A percentile compares a stretch with the other conserved stretches of the same genome.
These are phyloP conservation scores for Calvatia gigantea DNA, from an alignment of 768 basidiomycete species.

Conservation along the genomic window DNA sequence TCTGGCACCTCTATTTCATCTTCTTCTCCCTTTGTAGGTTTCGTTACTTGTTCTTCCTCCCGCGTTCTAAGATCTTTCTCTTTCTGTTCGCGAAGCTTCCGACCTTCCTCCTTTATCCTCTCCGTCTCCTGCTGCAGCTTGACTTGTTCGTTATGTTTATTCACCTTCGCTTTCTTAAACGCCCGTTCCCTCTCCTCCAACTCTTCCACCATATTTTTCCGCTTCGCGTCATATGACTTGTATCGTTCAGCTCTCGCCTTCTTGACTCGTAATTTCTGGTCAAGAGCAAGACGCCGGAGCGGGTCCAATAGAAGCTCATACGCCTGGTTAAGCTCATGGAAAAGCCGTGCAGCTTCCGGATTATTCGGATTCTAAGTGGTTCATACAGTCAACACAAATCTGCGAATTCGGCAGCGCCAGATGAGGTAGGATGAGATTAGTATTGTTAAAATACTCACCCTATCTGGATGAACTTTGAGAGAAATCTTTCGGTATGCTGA, in stretches of 20 bases:
- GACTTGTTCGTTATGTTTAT: constrained; percentile 57
- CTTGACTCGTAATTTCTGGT: constrained; percentile 72
- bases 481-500: constrained; percentile 79
- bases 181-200: constrained; percentile 75
- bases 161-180: constrained; percentile 67
- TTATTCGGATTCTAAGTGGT: constrained; percentile 69
- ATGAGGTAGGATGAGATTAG: constrained; percentile 1
- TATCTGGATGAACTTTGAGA: constrained; percentile 84
- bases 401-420: neutral
- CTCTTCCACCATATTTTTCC: constrained; percentile 72
- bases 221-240: constrained; percentile 64
- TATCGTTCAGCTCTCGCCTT: constrained; percentile 70
- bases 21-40: constrained; percentile 25
- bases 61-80: constrained; percentile 47
- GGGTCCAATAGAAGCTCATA: constrained; percentile 83
- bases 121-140: constrained; percentile 60
- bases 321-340: constrained; percentile 80
- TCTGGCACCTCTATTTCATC: constrained; percentile 54
- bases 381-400: constrained; percentile 14
- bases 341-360: constrained; percentile 80
- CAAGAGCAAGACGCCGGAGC: constrained; percentile 70
- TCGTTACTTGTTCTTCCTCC: constrained; percentile 34
- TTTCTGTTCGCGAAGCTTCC: constrained; percentile 62
- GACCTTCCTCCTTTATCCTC: constrained; percentile 72
- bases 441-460: constrained; percentile 43